A percentile compares a stretch with the other conserved stretches of the same genome.
Evolutionary conservation across 805 yeast species (phyloP).

Genomic region (Candida cerambycidarum): DNA sequence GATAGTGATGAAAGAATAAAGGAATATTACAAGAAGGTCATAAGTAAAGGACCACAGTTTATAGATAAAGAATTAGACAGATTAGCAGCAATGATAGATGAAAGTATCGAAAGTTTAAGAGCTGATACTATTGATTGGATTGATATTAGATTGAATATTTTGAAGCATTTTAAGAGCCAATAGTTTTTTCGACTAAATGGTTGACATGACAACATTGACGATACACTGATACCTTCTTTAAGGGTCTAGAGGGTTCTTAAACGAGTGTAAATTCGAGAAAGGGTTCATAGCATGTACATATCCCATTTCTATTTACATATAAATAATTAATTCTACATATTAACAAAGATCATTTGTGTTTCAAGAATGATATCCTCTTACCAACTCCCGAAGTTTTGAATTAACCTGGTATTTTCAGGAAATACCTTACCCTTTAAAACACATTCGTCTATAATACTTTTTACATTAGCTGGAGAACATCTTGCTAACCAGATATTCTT

Average conservation of each 20-base stretch:
- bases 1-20: constrained; percentile 1
- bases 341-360: too few species aligned
- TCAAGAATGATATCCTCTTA: too few species aligned
- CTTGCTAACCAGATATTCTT: constrained; percentile 88
- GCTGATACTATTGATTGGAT: constrained; percentile 50
- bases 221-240: too few species aligned
- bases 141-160: constrained; percentile 50
- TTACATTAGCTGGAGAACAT: constrained; percentile 73
- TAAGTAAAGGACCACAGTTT: constrained; percentile 44
- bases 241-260: too few species aligned
- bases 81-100: constrained; percentile 41
- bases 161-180: constrained; percentile 20
- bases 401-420: constrained; percentile 64
- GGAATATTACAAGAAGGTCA: constrained; percentile 48
- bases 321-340: not conserved
- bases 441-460: constrained; percentile 74
- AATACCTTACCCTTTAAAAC: constrained; percentile 70
- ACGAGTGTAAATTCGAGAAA: too few species aligned
- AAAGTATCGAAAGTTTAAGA: constrained; percentile 33
- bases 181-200: too few species aligned
- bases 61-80: constrained; percentile 48
- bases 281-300: too few species aligned
- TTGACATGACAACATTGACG: too few species aligned
- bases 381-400: constrained; percentile 49
- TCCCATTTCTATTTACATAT: not conserved